phyloP scores from a whole-genome alignment of 2,329 filamentous ascomycete genomes.

The Davidsoniella eucalypti region DNA sequence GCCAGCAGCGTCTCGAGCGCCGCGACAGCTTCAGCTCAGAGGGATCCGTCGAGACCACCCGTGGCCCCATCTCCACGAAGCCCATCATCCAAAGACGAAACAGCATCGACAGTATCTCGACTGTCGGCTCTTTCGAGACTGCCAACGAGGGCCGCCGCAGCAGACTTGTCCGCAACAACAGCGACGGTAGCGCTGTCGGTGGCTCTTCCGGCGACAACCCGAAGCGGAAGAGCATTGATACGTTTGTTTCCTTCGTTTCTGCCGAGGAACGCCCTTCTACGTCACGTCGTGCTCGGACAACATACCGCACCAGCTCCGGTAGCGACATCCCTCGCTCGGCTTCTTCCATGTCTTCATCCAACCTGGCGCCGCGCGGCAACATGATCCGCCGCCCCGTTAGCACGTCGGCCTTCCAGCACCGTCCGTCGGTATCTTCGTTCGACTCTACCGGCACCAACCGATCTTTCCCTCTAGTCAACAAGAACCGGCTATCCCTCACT shows the following conservation, averaged over 20 bases:
- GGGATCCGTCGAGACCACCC: slow-evolving; percentile 44
- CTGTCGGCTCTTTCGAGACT: slow-evolving; percentile 39
- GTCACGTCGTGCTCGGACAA: slow-evolving; percentile 1
- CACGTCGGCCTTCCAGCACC: slow-evolving; percentile 25
- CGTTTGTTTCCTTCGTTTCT: slow-evolving; percentile 12
- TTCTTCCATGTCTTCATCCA: slow-evolving; percentile 10
- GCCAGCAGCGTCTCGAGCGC: slow-evolving; percentile 30
- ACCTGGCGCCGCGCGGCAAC: slow-evolving; percentile 5
- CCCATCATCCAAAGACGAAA: slow-evolving; percentile 22
- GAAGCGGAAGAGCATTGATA: slow-evolving; percentile 17
- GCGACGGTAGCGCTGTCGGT: slow-evolving; percentile 13
- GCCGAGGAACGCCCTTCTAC: slow-evolving; percentile 11
- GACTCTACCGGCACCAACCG: slow-evolving; percentile 42
- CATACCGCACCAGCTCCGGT: slow-evolving; percentile 4
- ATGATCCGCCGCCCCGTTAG: slow-evolving; percentile 28
- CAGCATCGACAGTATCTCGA: slow-evolving; percentile 35
- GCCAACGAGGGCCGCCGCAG: slow-evolving; percentile 34
- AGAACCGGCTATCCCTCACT: slow-evolving; percentile 24
- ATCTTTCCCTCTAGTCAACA: slow-evolving; percentile 42
- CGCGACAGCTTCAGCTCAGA: slow-evolving; percentile 41
- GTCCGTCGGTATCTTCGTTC: slow-evolving; percentile 39
- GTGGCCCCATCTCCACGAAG: slow-evolving; percentile 25
- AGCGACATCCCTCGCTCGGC: slow-evolving; percentile 8
- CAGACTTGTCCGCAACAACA: slow-evolving; percentile 21
- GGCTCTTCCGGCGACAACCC: background rate